These are phyloP conservation scores for Megacollybia marginata DNA, from an alignment of 768 basidiomycete genomes.

Conservation along the genomic window DNA sequence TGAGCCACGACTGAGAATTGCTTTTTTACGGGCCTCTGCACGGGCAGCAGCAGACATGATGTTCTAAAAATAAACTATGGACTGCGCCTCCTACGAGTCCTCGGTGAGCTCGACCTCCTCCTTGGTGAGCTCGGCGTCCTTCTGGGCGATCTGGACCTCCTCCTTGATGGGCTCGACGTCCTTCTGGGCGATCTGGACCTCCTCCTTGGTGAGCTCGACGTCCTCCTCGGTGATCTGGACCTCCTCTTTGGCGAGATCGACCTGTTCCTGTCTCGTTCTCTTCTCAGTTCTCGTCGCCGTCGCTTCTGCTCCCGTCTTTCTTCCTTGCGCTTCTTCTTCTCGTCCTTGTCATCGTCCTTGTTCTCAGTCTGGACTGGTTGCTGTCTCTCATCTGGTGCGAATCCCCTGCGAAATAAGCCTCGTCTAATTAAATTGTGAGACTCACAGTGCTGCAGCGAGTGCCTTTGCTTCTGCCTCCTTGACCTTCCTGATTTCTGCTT, in stretches of 20 bases:
- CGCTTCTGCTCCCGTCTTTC: constrained; percentile 55
- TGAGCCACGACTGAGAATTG: constrained; percentile 62
- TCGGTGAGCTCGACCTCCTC: neutral
- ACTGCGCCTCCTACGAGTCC: neutral
- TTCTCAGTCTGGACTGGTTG: constrained; percentile 14
- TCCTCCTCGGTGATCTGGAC: neutral
- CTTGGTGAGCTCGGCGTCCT: neutral
- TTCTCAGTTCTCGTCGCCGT: constrained; percentile 44
- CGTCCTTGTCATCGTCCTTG: constrained; percentile 32
- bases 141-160: neutral
- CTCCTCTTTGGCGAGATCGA: constrained; percentile 16
- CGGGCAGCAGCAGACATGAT: constrained; percentile 51
- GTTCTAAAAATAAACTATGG: constrained; percentile 3
- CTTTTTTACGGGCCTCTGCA: constrained; percentile 72
- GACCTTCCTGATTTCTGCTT: constrained; percentile 71
- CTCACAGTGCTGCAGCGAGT: constrained; percentile 69
- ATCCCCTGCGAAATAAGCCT: constrained; percentile 48
- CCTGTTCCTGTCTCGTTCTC: constrained; percentile 23
- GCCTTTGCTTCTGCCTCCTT: constrained; percentile 92
- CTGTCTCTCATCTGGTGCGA: constrained; percentile 47
- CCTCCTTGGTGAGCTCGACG: neutral
- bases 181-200: neutral
- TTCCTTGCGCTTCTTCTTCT: constrained; percentile 42
- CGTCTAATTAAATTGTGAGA: constrained; percentile 4
- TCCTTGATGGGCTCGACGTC: no score